phyloP scores from a whole-genome alignment of 345 rosid genomes.

The Gossypium arboreum region DNA sequence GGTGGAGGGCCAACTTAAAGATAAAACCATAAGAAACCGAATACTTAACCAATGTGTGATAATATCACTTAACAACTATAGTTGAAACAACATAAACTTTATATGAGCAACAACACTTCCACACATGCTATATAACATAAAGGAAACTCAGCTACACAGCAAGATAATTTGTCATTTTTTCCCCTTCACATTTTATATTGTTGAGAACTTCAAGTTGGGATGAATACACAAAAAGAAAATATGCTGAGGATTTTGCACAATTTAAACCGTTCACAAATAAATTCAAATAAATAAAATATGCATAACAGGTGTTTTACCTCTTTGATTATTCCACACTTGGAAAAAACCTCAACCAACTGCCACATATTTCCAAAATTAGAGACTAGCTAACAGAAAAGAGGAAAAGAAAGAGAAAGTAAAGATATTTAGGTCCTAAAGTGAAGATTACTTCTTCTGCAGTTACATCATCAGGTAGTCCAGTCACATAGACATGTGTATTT shows the following conservation, averaged over 20 bases:
- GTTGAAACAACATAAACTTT: background rate
- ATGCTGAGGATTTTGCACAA: background rate
- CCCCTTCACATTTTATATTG: background rate
- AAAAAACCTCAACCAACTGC: slow-evolving; percentile 87
- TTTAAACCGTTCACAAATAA: background rate
- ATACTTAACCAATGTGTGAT: background rate
- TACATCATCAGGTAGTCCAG: slow-evolving; percentile 91
- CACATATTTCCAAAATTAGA: slow-evolving; percentile 23
- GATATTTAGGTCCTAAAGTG: slow-evolving; percentile 6
- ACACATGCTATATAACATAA: background rate
- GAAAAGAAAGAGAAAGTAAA: background rate
- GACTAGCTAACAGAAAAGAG: slow-evolving; percentile 18
- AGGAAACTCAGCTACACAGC: background rate
- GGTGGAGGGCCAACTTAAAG: background rate
- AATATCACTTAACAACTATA: background rate
- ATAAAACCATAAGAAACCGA: background rate
- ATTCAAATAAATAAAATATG: background rate
- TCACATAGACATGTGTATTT: slow-evolving; percentile 88
- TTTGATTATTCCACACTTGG: slow-evolving; percentile 95
- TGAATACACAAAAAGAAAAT: background rate
- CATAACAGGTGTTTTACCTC: slow-evolving; percentile 50
- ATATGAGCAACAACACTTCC: background rate
- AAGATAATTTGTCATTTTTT: slow-evolving; percentile 10
- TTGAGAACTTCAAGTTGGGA: background rate
- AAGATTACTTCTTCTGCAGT: slow-evolving; percentile 80